Evolutionary conservation across 2,329 filamentous ascomycete species (phyloP).

Genomic region (Ophiognomonia clavigignenti-juglandacearum): DNA sequence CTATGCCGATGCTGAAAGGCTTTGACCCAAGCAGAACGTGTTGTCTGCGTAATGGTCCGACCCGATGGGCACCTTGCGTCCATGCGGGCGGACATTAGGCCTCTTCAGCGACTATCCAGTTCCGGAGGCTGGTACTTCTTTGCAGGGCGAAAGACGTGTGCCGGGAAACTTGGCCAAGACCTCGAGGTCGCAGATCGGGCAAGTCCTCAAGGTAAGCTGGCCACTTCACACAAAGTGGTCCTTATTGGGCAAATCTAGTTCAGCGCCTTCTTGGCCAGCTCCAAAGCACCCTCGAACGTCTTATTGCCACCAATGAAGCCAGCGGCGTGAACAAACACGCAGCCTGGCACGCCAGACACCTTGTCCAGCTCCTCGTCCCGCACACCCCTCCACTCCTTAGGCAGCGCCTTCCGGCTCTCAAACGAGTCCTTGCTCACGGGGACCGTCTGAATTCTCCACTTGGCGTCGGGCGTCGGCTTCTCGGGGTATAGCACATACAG

Average conservation of each 20-base stretch:
- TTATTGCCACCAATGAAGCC: constrained; percentile 96
- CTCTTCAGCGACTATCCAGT: too few relatives aligned
- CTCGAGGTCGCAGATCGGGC: too few relatives aligned
- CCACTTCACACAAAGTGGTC: background rate
- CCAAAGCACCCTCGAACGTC: constrained; percentile 80
- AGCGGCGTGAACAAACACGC: constrained; percentile 88
- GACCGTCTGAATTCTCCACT: constrained; percentile 95
- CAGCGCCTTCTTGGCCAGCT: constrained; percentile 77
- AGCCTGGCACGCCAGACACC: constrained; percentile 63
- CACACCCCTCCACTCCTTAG: constrained; percentile 87
- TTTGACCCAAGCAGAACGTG: too few relatives aligned
- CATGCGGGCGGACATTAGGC: too few relatives aligned
- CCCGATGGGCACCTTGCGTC: too few relatives aligned
- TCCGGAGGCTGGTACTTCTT: too few relatives aligned
- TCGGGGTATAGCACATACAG: constrained; percentile 92
- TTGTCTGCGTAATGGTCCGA: too few relatives aligned
- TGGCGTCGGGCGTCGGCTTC: constrained; percentile 65
- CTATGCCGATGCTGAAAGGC: too few relatives aligned
- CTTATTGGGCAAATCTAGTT: constrained; percentile 25
- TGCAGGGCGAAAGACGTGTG: too few relatives aligned
- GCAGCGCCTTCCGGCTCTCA: constrained; percentile 84
- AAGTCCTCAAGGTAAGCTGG: too few relatives aligned
- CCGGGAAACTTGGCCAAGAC: too few relatives aligned
- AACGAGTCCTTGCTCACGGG: constrained; percentile 81
- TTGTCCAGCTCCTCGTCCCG: constrained; percentile 79